Percentiles rank a stretch among this genome's conserved stretches.
Conservation (phyloP, 257 asterid genomes). For the Nicotiana paniculata region DNA sequence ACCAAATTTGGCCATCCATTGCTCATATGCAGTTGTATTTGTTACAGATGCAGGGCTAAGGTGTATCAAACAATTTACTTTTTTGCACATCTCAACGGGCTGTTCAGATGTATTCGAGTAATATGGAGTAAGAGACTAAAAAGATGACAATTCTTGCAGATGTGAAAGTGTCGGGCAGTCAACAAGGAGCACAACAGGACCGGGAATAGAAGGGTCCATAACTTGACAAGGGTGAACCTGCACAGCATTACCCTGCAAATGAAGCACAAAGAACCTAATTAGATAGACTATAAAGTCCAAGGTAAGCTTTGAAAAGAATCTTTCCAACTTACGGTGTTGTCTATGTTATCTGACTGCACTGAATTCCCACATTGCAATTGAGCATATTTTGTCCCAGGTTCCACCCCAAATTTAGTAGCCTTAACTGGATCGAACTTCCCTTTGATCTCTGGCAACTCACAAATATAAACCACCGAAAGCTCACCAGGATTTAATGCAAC, state of each 20-base stretch:
- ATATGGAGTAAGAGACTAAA: constrained; percentile 48
- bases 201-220: constrained; percentile 71
- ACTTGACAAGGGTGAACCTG: constrained; percentile 87
- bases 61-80: constrained; percentile 76
- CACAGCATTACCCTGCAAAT: background rate
- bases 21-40: constrained; percentile 46
- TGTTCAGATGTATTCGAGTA: constrained; percentile 31
- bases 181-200: constrained; percentile 71
- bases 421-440: constrained; percentile 75
- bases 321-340: constrained; percentile 39
- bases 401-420: constrained; percentile 70
- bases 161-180: constrained; percentile 81
- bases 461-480: constrained; percentile 64
- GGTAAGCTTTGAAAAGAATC: background rate
- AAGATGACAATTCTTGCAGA: constrained; percentile 41
- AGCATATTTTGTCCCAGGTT: constrained; percentile 74
- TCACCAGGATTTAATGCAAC: constrained; percentile 47
- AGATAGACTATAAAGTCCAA: background rate
- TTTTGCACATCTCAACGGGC: constrained; percentile 40
- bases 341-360: constrained; percentile 56
- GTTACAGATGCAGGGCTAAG: constrained; percentile 53
- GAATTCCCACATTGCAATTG: constrained; percentile 73
- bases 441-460: constrained; percentile 80
- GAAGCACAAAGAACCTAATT: background rate
- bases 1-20: constrained; percentile 81